These are phyloP conservation scores for Thermochaetoides dissita DNA, from an alignment of 2,329 filamentous ascomycete genomes.

Conservation along the genomic window DNA sequence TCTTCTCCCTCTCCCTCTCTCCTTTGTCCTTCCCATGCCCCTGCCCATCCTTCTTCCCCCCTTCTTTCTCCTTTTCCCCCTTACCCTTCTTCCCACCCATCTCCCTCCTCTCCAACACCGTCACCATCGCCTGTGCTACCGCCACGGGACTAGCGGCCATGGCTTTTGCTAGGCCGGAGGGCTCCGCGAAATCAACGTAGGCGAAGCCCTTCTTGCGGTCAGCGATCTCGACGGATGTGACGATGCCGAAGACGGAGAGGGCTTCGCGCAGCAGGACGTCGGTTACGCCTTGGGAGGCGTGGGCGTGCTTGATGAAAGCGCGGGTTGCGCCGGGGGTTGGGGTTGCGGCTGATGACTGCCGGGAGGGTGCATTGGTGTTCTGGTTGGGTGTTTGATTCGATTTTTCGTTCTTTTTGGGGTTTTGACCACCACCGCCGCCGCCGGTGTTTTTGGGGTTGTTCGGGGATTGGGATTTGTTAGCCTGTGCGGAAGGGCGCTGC, in stretches of 20 bases:
- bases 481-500: background rate
- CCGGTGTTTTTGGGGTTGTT: too few relatives aligned
- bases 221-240: conserved; percentile 66
- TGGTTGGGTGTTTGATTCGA: background rate
- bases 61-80: background rate
- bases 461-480: too few relatives aligned
- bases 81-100: conserved; percentile 23
- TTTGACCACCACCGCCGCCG: too few relatives aligned
- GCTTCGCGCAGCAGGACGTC: conserved; percentile 64
- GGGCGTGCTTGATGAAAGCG: conserved; percentile 69
- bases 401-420: too few relatives aligned
- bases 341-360: conserved; percentile 32
- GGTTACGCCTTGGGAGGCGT: conserved; percentile 81
- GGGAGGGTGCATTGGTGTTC: conserved; percentile 14
- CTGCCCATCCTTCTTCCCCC: conserved; percentile 1
- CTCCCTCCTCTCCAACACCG: conserved; percentile 72
- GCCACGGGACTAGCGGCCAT: conserved; percentile 68
- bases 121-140: conserved; percentile 73
- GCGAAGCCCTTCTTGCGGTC: conserved; percentile 92
- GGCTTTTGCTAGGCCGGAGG: conserved; percentile 60
- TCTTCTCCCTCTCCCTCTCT: conserved; percentile 22
- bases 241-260: conserved; percentile 57
- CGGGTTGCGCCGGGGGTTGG: conserved; percentile 40
- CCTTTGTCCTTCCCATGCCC: conserved; percentile 51
- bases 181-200: conserved; percentile 74